These are phyloP conservation scores for Trametes elegans DNA, from an alignment of 768 basidiomycete species.

Conservation along the genomic window DNA sequence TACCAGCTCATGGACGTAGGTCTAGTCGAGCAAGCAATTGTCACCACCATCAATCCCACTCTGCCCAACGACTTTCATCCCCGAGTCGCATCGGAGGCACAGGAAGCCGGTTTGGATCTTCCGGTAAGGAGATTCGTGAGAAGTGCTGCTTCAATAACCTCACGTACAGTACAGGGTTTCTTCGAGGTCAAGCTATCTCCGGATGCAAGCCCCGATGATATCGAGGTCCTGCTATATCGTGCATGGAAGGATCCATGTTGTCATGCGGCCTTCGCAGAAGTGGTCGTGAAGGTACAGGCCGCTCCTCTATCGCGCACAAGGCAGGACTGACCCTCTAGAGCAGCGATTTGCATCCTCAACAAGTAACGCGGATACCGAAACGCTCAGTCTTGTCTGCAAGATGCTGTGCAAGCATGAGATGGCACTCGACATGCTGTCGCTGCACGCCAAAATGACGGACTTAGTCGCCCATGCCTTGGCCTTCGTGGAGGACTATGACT, in stretches of 20 bases:
- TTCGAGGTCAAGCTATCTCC: slow-evolving; percentile 56
- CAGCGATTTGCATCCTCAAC: slow-evolving; percentile 61
- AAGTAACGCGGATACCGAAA: slow-evolving; percentile 59
- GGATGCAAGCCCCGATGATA: slow-evolving; percentile 45
- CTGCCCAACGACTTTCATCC: slow-evolving; percentile 45
- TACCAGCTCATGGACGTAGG: slow-evolving; percentile 52
- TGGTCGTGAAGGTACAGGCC: slow-evolving; percentile 55
- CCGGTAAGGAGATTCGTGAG: slow-evolving; percentile 55
- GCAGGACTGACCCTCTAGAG: not conserved
- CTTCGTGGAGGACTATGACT: slow-evolving; percentile 72
- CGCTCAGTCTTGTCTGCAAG: slow-evolving; percentile 68
- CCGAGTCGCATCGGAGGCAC: slow-evolving; percentile 56
- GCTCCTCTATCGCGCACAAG: not conserved
- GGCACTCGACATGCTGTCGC: slow-evolving; percentile 64
- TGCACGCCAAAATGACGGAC: slow-evolving; percentile 64
- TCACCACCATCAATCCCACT: slow-evolving; percentile 49
- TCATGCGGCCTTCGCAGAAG: slow-evolving; percentile 57
- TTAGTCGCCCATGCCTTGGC: slow-evolving; percentile 60
- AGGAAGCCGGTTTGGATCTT: slow-evolving; percentile 57
- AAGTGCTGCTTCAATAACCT: no score
- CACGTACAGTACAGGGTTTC: slow-evolving; percentile 50
- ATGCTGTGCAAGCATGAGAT: slow-evolving; percentile 56
- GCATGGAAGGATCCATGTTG: slow-evolving; percentile 55
- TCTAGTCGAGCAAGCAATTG: slow-evolving; percentile 54
- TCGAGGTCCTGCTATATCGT: slow-evolving; percentile 32